These are phyloP conservation scores for Viola odorata DNA, from an alignment of 345 rosid species.

Conservation along the genomic window DNA sequence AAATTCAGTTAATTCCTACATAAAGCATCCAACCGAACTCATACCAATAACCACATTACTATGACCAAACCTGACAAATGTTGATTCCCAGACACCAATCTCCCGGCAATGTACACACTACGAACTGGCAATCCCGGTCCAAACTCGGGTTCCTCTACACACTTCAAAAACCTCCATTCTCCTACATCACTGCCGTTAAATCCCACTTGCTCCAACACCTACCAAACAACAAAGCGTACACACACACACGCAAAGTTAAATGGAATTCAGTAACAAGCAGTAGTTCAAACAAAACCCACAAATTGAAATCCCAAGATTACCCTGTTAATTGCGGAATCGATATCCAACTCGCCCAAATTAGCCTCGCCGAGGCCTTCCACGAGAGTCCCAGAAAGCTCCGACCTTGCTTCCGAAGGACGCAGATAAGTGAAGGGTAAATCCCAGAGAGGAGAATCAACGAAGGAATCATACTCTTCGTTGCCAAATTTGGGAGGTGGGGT, in stretches of 20 bases:
- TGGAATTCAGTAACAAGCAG: no score
- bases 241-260: not conserved
- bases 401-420: conserved; percentile 18
- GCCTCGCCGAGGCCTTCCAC: conserved; percentile 28
- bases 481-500: conserved; percentile 52
- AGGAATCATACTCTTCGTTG: conserved; percentile 61
- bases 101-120: conserved; percentile 51
- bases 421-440: conserved; percentile 64
- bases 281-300: not conserved
- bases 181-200: conserved; percentile 32
- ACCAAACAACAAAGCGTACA: not conserved
- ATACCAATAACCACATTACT: not conserved
- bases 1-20: not conserved
- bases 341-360: conserved; percentile 37
- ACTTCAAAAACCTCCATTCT: conserved; percentile 56
- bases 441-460: conserved; percentile 72
- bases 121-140: conserved; percentile 57
- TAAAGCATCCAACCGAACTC: not conserved
- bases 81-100: conserved; percentile 22
- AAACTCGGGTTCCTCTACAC: conserved; percentile 70
- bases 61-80: conserved; percentile 39
- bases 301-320: not conserved
- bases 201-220: conserved; percentile 57
- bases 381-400: conserved; percentile 16
- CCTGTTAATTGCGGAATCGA: conserved; percentile 31